phyloP scores from a whole-genome alignment of 257 asterid species.

The Knoxia roxburghii region DNA sequence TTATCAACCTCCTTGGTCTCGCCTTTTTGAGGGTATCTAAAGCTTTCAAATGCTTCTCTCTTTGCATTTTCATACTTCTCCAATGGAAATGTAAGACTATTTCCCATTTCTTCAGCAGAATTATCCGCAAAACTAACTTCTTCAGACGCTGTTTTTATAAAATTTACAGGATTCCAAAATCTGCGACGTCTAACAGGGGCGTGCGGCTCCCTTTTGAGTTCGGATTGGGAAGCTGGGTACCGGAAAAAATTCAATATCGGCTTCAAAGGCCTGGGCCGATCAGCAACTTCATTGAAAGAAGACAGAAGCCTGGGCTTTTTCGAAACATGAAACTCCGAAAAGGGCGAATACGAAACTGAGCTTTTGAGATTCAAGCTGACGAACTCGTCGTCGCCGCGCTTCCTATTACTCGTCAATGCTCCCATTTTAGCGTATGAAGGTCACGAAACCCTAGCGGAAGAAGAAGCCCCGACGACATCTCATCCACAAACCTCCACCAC shows the following conservation, averaged over 20 bases:
- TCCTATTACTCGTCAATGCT: constrained; percentile 46
- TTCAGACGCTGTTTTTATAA: constrained; percentile 15
- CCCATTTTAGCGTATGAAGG: constrained; percentile 44
- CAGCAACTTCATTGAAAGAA: constrained; percentile 16
- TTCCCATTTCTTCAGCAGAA: constrained; percentile 33
- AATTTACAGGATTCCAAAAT: constrained; percentile 16
- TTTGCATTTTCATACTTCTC: constrained; percentile 6
- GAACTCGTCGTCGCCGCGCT: constrained; percentile 44
- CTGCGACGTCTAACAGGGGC: constrained; percentile 48
- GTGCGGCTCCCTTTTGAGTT: constrained; percentile 42
- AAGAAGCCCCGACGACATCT: neutral
- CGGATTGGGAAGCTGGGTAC: constrained; percentile 39
- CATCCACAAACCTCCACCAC: constrained; percentile 1
- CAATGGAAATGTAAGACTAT: neutral
- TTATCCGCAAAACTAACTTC: constrained; percentile 14
- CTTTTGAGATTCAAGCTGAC: constrained; percentile 20
- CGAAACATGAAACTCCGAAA: constrained; percentile 27
- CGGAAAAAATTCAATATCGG: constrained; percentile 19
- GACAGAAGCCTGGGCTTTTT: constrained; percentile 37
- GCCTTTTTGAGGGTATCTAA: constrained; percentile 28
- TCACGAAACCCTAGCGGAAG: constrained; percentile 12
- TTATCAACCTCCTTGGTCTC: constrained; percentile 43
- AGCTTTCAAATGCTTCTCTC: constrained; percentile 17
- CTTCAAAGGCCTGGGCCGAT: constrained; percentile 7
- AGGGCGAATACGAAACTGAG: constrained; percentile 19